Conservation (phyloP, 1,139 yeast genomes). For the Magnusiomyces fungicola region DNA sequence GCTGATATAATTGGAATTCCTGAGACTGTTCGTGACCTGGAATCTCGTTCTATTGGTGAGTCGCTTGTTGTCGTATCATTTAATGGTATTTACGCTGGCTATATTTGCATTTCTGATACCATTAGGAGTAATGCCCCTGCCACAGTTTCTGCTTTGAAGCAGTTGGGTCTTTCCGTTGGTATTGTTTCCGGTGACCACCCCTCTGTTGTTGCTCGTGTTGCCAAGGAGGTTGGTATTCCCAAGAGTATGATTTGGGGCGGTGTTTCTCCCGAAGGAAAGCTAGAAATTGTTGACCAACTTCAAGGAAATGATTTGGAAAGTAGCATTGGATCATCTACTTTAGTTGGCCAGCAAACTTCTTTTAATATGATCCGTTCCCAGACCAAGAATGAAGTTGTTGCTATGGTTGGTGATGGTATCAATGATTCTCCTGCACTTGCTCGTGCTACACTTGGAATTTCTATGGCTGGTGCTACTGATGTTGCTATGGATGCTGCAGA, state of each 20-base stretch:
- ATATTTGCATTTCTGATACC: constrained; percentile 59
- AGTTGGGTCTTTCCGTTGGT: constrained; percentile 59
- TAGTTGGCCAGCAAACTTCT: neutral
- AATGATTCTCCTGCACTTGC: constrained; percentile 96
- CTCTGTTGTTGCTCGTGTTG: constrained; percentile 58
- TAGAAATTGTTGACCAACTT: constrained; percentile 53
- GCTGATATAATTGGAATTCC: constrained; percentile 21
- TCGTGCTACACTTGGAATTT: constrained; percentile 81
- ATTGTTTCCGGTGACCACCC: constrained; percentile 86
- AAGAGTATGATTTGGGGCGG: constrained; percentile 62
- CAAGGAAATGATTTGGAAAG: constrained; percentile 34
- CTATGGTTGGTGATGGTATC: constrained; percentile 95
- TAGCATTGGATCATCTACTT: neutral
- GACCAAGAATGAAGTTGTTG: constrained; percentile 37
- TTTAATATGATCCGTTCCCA: constrained; percentile 15
- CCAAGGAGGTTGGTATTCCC: constrained; percentile 60
- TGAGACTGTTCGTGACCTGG: constrained; percentile 18
- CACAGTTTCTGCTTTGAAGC: constrained; percentile 50
- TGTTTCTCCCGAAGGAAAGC: constrained; percentile 71
- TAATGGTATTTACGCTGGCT: constrained; percentile 54
- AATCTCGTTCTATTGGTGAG: constrained; percentile 15
- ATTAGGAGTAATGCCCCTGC: constrained; percentile 58
- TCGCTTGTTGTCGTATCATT: constrained; percentile 41
- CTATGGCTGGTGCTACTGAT: constrained; percentile 88
- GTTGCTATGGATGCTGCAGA: constrained; percentile 96